These are phyloP conservation scores for Forsythia suspensa DNA, from an alignment of 257 asterid genomes.

Conservation along the genomic window DNA sequence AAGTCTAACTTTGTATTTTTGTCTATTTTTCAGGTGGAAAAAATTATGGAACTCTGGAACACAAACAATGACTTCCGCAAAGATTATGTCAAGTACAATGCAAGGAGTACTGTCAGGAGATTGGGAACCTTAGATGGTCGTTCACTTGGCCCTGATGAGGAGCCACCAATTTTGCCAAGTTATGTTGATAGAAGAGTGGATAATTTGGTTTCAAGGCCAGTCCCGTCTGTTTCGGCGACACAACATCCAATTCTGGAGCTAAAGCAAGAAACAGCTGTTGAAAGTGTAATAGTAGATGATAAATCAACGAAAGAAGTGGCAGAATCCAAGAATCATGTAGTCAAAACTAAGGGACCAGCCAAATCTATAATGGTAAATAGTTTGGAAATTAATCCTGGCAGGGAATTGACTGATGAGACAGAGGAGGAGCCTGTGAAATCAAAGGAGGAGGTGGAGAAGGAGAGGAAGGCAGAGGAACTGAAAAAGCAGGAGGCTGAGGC, in stretches of 20 bases:
- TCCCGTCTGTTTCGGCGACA: conserved; percentile 27
- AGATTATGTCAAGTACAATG: conserved; percentile 62
- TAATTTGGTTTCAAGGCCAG: conserved; percentile 33
- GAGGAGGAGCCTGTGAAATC: conserved; percentile 38
- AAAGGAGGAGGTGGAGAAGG: conserved; percentile 58
- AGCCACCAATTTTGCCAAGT: conserved; percentile 57
- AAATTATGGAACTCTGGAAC: conserved; percentile 77
- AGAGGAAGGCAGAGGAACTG: conserved; percentile 60
- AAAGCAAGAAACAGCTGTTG: conserved; percentile 32
- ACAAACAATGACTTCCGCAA: conserved; percentile 58
- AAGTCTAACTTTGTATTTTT: neutral
- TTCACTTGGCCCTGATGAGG: conserved; percentile 81
- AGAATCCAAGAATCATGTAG: conserved; percentile 34
- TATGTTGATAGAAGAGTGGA: conserved; percentile 41
- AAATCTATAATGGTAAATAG: conserved; percentile 32
- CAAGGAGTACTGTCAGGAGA: conserved; percentile 71
- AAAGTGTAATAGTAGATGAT: conserved; percentile 20
- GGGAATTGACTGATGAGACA: conserved; percentile 28
- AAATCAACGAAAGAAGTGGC: conserved; percentile 22
- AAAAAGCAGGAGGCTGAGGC: conserved; percentile 53
- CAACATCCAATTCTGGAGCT: conserved; percentile 35
- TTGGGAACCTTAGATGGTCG: conserved; percentile 92
- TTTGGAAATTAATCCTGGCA: conserved; percentile 28
- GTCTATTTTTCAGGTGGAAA: conserved; percentile 54
- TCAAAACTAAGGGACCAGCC: conserved; percentile 24